Evolutionary conservation across 768 basidiomycete genomes (phyloP), one percentile per base, ranked within the genome.

Genomic region (Tricholoma sp.): DNA sequence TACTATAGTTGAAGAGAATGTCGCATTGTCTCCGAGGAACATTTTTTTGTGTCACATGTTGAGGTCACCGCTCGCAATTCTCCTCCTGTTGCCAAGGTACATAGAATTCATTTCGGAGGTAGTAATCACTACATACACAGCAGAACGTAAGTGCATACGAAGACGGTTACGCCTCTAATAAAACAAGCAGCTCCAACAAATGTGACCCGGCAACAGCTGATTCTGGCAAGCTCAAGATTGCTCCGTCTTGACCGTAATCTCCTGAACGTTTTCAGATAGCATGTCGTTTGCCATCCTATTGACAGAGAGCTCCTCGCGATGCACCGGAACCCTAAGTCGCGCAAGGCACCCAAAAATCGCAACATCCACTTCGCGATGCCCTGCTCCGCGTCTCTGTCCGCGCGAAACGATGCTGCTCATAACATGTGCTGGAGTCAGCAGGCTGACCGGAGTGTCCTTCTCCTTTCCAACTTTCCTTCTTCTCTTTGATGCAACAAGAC

Each of bases 351-450:
- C 61, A 51, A 69, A 62, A 15, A 76, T 56, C 20, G 68, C 62
- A 29, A 57, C 55, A 15, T 62, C 61, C 17, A 61, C 28, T 36
- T 51, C 54, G 39, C 57, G 42, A 32, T 50, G 45, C 32, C 52
- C 47, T 12, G 52, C 31, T 9, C 54, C 33, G 17, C 53, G 58
- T 50, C 63, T 59, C 42, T 61, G 61, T 39, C 69, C 66, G 51
- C 63, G 65, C 12, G 67, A 58, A n/a, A 74, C 61, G 49, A 77
- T 64, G 42, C 76, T 74, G 32, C 68, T 68, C n/a, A 78, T 61
- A 52, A 80, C 68, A 57, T 80, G 78, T 6, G 73, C 66, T 33
- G 78, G 76, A 42, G 75, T 76, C 57, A 81, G 68, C 39, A 76
- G 59, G 41, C 58, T 63, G 18, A 55, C 57, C 6, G 56, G 20